phyloP scores from a whole-genome alignment of 2,329 filamentous ascomycete species.

The Rugonectria rugulosa region DNA sequence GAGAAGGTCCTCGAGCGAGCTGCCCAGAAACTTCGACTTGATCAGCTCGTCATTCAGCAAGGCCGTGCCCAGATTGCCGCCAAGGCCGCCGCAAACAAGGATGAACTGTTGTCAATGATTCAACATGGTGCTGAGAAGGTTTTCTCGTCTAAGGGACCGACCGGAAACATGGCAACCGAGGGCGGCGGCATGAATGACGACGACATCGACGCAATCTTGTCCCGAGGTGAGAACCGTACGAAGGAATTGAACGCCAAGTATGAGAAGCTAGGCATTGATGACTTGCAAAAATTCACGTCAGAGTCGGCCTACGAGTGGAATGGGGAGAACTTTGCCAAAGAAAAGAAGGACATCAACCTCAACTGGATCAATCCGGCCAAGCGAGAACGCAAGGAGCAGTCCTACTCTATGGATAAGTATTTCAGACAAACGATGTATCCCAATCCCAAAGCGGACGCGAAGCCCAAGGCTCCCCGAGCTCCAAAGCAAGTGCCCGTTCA shows the following conservation, averaged over 20 bases:
- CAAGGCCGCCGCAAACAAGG: slow-evolving; percentile 93
- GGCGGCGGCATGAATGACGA: slow-evolving; percentile 77
- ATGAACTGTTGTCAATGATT: slow-evolving; percentile 96
- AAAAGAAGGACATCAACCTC: slow-evolving; percentile 90
- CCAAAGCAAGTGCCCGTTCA: slow-evolving; percentile 92
- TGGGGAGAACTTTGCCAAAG: slow-evolving; percentile 90
- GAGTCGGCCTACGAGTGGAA: slow-evolving; percentile 99
- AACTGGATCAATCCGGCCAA: slow-evolving; percentile 99
- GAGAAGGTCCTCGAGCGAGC: slow-evolving; percentile 97
- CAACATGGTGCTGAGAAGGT: slow-evolving; percentile 97
- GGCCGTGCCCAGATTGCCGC: slow-evolving; percentile 89
- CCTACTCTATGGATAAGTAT: slow-evolving; percentile 99
- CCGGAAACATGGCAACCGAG: slow-evolving; percentile 66
- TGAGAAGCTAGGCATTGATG: slow-evolving; percentile 95
- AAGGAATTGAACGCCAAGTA: slow-evolving; percentile 92
- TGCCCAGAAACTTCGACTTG: slow-evolving; percentile 93
- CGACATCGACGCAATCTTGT: slow-evolving; percentile 88
- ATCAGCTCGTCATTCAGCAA: slow-evolving; percentile 98
- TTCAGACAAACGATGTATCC: slow-evolving; percentile 88
- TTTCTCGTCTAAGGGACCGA: slow-evolving; percentile 76
- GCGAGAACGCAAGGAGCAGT: slow-evolving; percentile 97
- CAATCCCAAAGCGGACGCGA: slow-evolving; percentile 83
- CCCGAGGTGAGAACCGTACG: slow-evolving; percentile 86
- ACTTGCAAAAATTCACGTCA: slow-evolving; percentile 96
- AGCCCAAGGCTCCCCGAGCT: slow-evolving; percentile 93